Percentiles rank a stretch among this genome's conserved stretches.
Evolutionary conservation across 805 yeast genomes (phyloP).

Genomic region (Lachancea thermotolerans): DNA sequence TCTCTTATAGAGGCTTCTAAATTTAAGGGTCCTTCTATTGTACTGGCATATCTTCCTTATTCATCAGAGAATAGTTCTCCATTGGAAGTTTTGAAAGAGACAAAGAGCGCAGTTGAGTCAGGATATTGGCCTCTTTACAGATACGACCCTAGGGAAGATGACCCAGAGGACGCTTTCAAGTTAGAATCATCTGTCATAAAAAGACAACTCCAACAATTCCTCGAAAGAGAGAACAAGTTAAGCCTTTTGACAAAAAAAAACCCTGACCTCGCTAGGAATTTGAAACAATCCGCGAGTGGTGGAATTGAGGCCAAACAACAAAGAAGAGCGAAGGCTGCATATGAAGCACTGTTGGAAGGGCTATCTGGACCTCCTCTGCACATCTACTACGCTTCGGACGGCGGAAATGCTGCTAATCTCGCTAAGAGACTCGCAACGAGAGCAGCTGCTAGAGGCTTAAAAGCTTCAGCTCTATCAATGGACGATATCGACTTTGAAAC

Average conservation of each 20-base stretch:
- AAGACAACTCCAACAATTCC: slow-evolving; percentile 67
- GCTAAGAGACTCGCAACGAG: slow-evolving; percentile 74
- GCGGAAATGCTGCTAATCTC: slow-evolving; percentile 79
- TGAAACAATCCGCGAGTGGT: slow-evolving; percentile 56
- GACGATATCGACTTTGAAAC: slow-evolving; percentile 70
- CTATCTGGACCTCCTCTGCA: slow-evolving; percentile 88
- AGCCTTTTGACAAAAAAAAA: slow-evolving; percentile 62
- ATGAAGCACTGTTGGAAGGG: slow-evolving; percentile 70
- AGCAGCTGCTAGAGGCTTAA: slow-evolving; percentile 67
- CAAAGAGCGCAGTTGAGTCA: slow-evolving; percentile 81
- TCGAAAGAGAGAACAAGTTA: slow-evolving; percentile 85
- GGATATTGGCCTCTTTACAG: slow-evolving; percentile 98
- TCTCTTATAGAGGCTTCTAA: slow-evolving; percentile 86
- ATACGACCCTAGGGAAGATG: slow-evolving; percentile 58
- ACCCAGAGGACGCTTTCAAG: slow-evolving; percentile 52
- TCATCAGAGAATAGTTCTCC: slow-evolving; percentile 57
- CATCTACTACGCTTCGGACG: slow-evolving; percentile 83
- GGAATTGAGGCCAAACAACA: slow-evolving; percentile 54
- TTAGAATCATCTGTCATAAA: slow-evolving; percentile 80
- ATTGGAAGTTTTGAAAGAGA: slow-evolving; percentile 70
- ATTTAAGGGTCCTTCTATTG: slow-evolving; percentile 84
- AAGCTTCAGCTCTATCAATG: slow-evolving; percentile 48
- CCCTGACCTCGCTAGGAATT: slow-evolving; percentile 72
- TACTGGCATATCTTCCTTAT: slow-evolving; percentile 85
- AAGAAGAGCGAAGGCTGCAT: slow-evolving; percentile 69